Percentiles rank a stretch among this genome's conserved stretches.
Conservation (phyloP, 352 stramenopile genomes). For the Plasmopara viticola region DNA sequence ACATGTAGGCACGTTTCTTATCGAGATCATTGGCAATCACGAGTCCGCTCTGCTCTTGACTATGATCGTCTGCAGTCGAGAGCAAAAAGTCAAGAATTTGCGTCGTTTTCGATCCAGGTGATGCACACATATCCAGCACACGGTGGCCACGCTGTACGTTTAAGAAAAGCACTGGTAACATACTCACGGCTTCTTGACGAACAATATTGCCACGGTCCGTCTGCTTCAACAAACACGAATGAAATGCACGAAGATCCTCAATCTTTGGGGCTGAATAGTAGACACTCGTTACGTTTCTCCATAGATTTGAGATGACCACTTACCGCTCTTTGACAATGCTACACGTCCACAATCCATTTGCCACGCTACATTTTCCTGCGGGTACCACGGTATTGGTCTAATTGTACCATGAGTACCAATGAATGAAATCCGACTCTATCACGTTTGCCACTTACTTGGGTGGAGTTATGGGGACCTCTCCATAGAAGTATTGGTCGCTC, state of each 20-base stretch:
- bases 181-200: slow-evolving; percentile 97
- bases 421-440: not conserved
- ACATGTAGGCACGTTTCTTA: slow-evolving; percentile 96
- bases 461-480: slow-evolving; percentile 49
- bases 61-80: slow-evolving; percentile 11
- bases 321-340: slow-evolving; percentile 74
- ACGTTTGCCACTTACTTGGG: slow-evolving; percentile 34
- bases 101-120: slow-evolving; percentile 98
- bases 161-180: slow-evolving; percentile 97
- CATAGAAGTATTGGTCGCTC: slow-evolving; percentile 41
- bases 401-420: slow-evolving; percentile 1
- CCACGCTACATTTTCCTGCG: slow-evolving; percentile 69
- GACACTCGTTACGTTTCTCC: not conserved
- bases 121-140: slow-evolving; percentile 88
- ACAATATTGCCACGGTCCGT: slow-evolving; percentile 90
- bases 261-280: slow-evolving; percentile 55
- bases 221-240: slow-evolving; percentile 90
- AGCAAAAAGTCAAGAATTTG: slow-evolving; percentile 92
- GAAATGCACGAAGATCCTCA: slow-evolving; percentile 82
- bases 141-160: slow-evolving; percentile 83
- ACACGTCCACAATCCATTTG: slow-evolving; percentile 77
- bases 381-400: slow-evolving; percentile 75
- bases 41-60: slow-evolving; percentile 44
- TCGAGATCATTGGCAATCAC: slow-evolving; percentile 96
- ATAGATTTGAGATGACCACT: slow-evolving; percentile 3